A percentile compares a stretch with the other conserved stretches of the same genome.
phyloP scores from a whole-genome alignment of 768 basidiomycete genomes.

The Wakefieldia striispora region DNA sequence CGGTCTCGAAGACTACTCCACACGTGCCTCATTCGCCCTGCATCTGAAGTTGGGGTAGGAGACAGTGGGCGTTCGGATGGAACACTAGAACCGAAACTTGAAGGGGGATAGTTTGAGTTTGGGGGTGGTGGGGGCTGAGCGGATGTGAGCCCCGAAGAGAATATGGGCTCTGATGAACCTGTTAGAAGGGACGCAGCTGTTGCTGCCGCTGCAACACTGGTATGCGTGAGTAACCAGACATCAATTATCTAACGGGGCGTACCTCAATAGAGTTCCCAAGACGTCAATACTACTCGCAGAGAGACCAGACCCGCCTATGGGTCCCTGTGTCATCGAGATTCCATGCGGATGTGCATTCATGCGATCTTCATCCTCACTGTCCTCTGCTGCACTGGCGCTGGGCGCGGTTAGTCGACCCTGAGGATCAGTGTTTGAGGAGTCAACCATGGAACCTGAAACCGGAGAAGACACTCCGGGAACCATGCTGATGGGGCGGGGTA shows the following conservation, averaged over 20 bases:
- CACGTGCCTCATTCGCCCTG: constrained; percentile 54
- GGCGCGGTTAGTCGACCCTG: constrained; percentile 1
- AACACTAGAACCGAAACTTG: constrained; percentile 7
- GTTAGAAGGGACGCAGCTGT: constrained; percentile 83
- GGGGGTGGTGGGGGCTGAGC: constrained; percentile 22
- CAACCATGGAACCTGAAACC: constrained; percentile 6
- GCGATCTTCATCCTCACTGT: constrained; percentile 16
- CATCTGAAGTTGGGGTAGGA: constrained; percentile 39
- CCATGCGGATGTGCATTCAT: constrained; percentile 18
- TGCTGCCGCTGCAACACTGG: constrained; percentile 83
- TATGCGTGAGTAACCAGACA: background rate
- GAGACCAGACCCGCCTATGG: constrained; percentile 36
- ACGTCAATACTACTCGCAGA: constrained; percentile 81
- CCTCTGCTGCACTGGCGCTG: constrained; percentile 5
- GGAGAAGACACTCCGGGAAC: constrained; percentile 17
- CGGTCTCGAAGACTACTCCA: constrained; percentile 71
- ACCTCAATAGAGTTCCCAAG: constrained; percentile 81
- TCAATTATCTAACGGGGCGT: constrained; percentile 18
- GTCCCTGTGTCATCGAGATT: constrained; percentile 26
- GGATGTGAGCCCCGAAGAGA: constrained; percentile 53
- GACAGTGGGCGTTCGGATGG: constrained; percentile 37
- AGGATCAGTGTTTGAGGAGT: constrained; percentile 2
- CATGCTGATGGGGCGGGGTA: constrained; percentile 38
- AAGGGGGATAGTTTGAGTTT: constrained; percentile 11
- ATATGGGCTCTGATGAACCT: constrained; percentile 64